phyloP scores from a whole-genome alignment of 1,284 basidiomycete species.

The Sanghuangporus weigelae region DNA sequence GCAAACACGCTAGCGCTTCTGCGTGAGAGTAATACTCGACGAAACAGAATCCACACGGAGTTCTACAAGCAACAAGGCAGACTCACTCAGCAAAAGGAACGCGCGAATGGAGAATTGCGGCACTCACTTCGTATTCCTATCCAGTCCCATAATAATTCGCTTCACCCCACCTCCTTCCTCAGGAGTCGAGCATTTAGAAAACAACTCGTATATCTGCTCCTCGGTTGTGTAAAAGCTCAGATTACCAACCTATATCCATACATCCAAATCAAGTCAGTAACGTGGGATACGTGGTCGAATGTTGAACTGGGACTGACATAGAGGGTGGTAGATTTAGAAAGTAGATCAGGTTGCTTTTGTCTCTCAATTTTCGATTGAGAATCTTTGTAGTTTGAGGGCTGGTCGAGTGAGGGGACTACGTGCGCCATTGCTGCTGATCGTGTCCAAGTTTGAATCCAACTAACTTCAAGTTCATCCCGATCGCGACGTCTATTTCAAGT shows the following conservation, averaged over 20 bases:
- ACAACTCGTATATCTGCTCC: constrained; percentile 99
- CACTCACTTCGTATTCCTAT: constrained; percentile 84
- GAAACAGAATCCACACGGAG: constrained; percentile 99
- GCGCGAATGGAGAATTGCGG: background rate
- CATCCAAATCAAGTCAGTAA: background rate
- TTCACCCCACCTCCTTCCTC: constrained; percentile 95
- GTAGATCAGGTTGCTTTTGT: constrained; percentile 61
- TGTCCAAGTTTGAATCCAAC: background rate
- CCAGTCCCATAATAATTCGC: constrained; percentile 98
- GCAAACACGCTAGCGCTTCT: constrained; percentile 90
- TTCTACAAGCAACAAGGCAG: constrained; percentile 44
- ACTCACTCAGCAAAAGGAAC: constrained; percentile 9
- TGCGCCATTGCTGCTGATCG: constrained; percentile 64
- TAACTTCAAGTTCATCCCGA: no score
- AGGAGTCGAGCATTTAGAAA: constrained; percentile 85
- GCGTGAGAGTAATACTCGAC: constrained; percentile 97
- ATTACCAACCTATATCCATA: constrained; percentile 74
- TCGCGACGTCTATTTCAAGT: background rate
- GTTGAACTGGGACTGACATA: constrained; percentile 46
- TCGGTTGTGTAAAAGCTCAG: constrained; percentile 98
- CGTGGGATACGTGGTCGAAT: background rate
- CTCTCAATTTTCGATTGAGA: constrained; percentile 77
- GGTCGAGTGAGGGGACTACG: constrained; percentile 80
- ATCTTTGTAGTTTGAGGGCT: constrained; percentile 94
- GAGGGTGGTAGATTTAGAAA: constrained; percentile 69